A percentile compares a stretch with the other conserved stretches of the same genome.
phyloP scores from a whole-genome alignment of 148 eudicot genomes.

The Vaccinium macrocarpon region DNA sequence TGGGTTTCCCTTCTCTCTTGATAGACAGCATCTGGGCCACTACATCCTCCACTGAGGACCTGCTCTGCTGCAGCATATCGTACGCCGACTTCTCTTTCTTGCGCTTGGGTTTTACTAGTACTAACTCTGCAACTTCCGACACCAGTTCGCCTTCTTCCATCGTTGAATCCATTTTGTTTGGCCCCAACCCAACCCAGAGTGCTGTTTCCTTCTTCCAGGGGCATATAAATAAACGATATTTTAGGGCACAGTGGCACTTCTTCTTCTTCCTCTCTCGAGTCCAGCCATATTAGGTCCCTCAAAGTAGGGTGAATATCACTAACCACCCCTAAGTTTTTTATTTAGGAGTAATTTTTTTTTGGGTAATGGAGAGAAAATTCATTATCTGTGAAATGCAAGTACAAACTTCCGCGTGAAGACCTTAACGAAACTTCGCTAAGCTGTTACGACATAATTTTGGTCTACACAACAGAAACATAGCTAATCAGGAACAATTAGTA shows the following conservation, averaged over 20 bases:
- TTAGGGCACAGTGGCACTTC: neutral
- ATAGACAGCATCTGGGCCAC: slow-evolving; percentile 71
- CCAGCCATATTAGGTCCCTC: no score
- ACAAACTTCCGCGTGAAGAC: no score
- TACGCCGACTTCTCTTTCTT: slow-evolving; percentile 42
- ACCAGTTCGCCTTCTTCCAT: slow-evolving; percentile 45
- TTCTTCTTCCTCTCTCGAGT: no score
- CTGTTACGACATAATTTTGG: no score
- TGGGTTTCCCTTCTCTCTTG: slow-evolving; percentile 50
- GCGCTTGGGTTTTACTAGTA: neutral
- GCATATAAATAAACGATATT: neutral
- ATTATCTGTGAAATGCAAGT: no score
- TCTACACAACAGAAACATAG: no score
- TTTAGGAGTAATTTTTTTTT: no score
- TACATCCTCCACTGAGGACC: slow-evolving; percentile 58
- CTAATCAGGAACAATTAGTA: no score
- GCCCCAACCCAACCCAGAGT: neutral
- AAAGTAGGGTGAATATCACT: no score
- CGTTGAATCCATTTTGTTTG: slow-evolving; percentile 30
- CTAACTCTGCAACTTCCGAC: slow-evolving; percentile 1
- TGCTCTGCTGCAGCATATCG: slow-evolving; percentile 56
- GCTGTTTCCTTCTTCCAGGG: neutral
- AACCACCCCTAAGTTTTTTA: no score
- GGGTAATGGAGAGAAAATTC: no score
- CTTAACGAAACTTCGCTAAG: no score